These are phyloP conservation scores for Periconia sp. DNA, from an alignment of 2,329 filamentous ascomycete species.

Conservation along the genomic window DNA sequence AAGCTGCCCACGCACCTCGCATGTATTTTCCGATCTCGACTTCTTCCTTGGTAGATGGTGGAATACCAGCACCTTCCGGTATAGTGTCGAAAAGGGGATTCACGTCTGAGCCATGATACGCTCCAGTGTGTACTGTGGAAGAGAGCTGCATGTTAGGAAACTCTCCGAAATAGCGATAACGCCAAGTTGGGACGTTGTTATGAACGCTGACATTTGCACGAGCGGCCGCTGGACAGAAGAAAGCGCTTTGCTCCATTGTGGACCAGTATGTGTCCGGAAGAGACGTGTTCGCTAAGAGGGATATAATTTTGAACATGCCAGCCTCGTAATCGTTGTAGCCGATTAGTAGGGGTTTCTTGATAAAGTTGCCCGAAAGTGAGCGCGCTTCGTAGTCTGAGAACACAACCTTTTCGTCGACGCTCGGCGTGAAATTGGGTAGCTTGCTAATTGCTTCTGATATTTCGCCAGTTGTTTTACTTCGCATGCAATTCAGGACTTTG, in stretches of 20 bases:
- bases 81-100: slow-evolving; percentile 43
- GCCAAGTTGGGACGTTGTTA: slow-evolving; percentile 40
- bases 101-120: slow-evolving; percentile 47
- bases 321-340: slow-evolving; percentile 33
- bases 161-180: slow-evolving; percentile 46
- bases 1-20: slow-evolving; percentile 42
- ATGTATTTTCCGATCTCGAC: slow-evolving; percentile 38
- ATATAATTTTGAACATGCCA: slow-evolving; percentile 35
- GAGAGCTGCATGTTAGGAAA: slow-evolving; percentile 43
- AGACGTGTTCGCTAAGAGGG: slow-evolving; percentile 22
- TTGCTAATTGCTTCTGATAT: slow-evolving; percentile 13
- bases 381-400: slow-evolving; percentile 36
- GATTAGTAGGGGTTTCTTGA: slow-evolving; percentile 28
- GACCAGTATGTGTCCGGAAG: slow-evolving; percentile 20
- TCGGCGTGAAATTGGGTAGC: slow-evolving; percentile 34
- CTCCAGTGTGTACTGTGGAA: slow-evolving; percentile 34
- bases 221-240: slow-evolving; percentile 29
- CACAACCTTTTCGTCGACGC: slow-evolving; percentile 36
- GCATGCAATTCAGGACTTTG: slow-evolving; percentile 46
- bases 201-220: slow-evolving; percentile 27
- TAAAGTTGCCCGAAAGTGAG: slow-evolving; percentile 26
- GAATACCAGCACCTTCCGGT: slow-evolving; percentile 27
- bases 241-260: slow-evolving; percentile 28
- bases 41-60: slow-evolving; percentile 27
- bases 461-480: slow-evolving; percentile 26